Conservation (phyloP, 176 grass and related monocot genomes). For the Triticum dicoccoides region DNA sequence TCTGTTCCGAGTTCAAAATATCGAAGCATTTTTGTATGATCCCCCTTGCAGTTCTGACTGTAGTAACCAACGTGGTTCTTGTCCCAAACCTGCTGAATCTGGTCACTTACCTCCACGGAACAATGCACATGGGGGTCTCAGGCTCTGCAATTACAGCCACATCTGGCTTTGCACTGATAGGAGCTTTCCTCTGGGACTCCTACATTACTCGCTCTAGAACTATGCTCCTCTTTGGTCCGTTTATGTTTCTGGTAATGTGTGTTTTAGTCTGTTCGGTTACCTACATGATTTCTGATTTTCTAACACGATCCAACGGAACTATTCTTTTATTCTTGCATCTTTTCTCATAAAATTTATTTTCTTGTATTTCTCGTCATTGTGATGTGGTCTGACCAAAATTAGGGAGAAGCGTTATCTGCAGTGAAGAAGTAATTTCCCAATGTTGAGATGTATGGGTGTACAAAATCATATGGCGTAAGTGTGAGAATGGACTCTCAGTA, state of each 20-base stretch:
- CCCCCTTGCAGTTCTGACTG: constrained; percentile 32
- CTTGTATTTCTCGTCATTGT: not conserved
- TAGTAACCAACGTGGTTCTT: constrained; percentile 29
- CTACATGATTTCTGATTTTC: not conserved
- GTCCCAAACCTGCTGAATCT: constrained; percentile 51
- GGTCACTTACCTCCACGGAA: constrained; percentile 48
- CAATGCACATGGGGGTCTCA: constrained; percentile 59
- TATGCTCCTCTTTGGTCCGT: constrained; percentile 57
- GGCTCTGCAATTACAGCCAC: constrained; percentile 43
- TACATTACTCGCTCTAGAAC: constrained; percentile 56
- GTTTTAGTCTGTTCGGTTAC: not conserved
- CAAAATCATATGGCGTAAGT: not conserved
- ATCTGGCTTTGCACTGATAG: constrained; percentile 48
- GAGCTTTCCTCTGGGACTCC: constrained; percentile 66
- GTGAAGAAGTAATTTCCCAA: not conserved
- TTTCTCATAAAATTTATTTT: not conserved
- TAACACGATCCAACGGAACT: not conserved
- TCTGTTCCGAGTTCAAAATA: not conserved
- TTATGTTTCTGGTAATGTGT: constrained; percentile 61
- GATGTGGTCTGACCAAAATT: not conserved
- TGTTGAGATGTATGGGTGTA: not conserved
- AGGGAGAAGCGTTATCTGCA: not conserved
- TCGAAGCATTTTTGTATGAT: not conserved
- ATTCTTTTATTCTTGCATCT: not conserved
- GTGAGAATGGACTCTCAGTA: not conserved